phyloP scores from a whole-genome alignment of 2,329 filamentous ascomycete genomes.

The Monosporascus sp. region DNA sequence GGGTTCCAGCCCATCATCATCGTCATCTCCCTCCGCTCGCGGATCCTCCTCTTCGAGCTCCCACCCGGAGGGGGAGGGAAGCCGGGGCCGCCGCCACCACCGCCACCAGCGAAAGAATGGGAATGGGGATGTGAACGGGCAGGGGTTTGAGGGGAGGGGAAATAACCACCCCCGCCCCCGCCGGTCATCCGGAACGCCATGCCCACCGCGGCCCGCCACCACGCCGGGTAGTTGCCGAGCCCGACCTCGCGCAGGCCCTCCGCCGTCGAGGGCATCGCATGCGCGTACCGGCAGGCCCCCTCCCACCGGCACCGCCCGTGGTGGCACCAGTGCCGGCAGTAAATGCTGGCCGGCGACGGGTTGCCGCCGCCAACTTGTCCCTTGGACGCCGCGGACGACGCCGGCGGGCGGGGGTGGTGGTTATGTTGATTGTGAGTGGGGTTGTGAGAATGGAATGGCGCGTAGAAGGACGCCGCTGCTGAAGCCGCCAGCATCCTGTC shows the following conservation, averaged over 20 bases:
- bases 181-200: slow-evolving; percentile 4
- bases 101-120: neutral
- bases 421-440: neutral
- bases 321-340: slow-evolving; percentile 45
- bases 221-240: slow-evolving; percentile 35
- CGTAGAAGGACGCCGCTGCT: neutral
- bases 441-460: neutral
- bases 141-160: too few relatives aligned
- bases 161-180: too few relatives aligned
- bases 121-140: too few relatives aligned
- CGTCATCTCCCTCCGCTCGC: neutral
- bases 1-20: neutral
- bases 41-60: neutral
- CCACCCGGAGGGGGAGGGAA: too few relatives aligned
- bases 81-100: neutral
- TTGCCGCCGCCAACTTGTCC: too few relatives aligned
- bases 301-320: slow-evolving; percentile 43
- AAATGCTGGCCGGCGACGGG: slow-evolving; percentile 3
- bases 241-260: slow-evolving; percentile 37
- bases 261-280: slow-evolving; percentile 41
- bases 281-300: slow-evolving; percentile 35
- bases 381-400: neutral
- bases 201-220: slow-evolving; percentile 29
- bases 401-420: neutral
- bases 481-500: neutral